Percentiles rank a stretch among this genome's conserved stretches.
Conservation (phyloP, 2,329 filamentous ascomycete genomes). For the Fusarium mundagurra region DNA sequence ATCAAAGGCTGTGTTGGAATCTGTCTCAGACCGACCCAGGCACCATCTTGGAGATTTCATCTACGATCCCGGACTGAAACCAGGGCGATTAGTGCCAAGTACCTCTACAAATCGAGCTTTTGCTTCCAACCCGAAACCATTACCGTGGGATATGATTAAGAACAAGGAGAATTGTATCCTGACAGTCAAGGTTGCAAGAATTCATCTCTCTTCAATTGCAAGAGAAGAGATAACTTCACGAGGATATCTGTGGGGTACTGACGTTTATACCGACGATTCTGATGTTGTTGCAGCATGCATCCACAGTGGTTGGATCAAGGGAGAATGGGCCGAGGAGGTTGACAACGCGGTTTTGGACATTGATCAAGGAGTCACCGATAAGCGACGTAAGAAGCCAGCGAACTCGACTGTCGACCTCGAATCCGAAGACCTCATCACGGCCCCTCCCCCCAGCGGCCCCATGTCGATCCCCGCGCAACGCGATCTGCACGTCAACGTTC, state of each 20-base stretch:
- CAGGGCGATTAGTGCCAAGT: constrained; percentile 57
- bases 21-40: constrained; percentile 75
- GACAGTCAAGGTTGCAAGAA: constrained; percentile 85
- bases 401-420: constrained; percentile 47
- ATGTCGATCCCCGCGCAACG: constrained; percentile 72
- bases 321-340: constrained; percentile 84
- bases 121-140: constrained; percentile 70
- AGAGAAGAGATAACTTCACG: constrained; percentile 86
- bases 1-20: constrained; percentile 76
- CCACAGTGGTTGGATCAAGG: constrained; percentile 90
- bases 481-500: constrained; percentile 86
- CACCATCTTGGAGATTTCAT: constrained; percentile 86
- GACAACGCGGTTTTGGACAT: constrained; percentile 74
- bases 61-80: constrained; percentile 75
- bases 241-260: constrained; percentile 89
- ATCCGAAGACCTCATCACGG: constrained; percentile 57
- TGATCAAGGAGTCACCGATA: constrained; percentile 49
- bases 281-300: constrained; percentile 93
- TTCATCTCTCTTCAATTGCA: constrained; percentile 74
- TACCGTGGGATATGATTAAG: constrained; percentile 77
- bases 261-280: constrained; percentile 95
- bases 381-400: constrained; percentile 47
- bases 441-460: constrained; percentile 69
- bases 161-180: constrained; percentile 89
- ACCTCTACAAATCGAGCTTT: constrained; percentile 55